phyloP scores from a whole-genome alignment of 1,139 yeast genomes.

The Meyerozyma athensensis region DNA sequence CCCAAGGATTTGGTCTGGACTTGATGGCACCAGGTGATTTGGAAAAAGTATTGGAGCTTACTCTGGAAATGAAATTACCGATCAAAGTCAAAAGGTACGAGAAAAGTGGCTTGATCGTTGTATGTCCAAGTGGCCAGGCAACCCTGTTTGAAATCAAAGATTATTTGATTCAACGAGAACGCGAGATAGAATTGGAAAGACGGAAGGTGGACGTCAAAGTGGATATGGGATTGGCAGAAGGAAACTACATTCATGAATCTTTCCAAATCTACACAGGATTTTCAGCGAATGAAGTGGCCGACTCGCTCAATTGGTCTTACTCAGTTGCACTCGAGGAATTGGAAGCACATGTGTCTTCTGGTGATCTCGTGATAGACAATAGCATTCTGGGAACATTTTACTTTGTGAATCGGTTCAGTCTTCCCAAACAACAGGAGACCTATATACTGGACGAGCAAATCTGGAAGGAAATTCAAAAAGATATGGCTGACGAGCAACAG shows the following conservation, averaged over 20 bases:
- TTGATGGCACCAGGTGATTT: slow-evolving; percentile 31
- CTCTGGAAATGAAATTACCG: slow-evolving; percentile 31
- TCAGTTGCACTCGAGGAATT: slow-evolving; percentile 67
- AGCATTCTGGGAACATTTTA: slow-evolving; percentile 55
- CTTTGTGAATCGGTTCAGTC: slow-evolving; percentile 27
- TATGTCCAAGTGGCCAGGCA: slow-evolving; percentile 21
- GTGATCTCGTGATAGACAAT: slow-evolving; percentile 62
- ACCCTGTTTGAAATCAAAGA: slow-evolving; percentile 15
- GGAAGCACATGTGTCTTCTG: slow-evolving; percentile 52
- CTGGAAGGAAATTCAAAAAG: not conserved
- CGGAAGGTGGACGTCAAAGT: slow-evolving; percentile 19
- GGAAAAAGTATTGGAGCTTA: slow-evolving; percentile 24
- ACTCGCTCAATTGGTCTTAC: slow-evolving; percentile 55
- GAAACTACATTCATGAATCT: slow-evolving; percentile 20
- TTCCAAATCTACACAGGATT: slow-evolving; percentile 28
- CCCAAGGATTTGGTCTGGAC: slow-evolving; percentile 41
- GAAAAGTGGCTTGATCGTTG: slow-evolving; percentile 32
- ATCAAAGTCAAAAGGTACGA: slow-evolving; percentile 27
- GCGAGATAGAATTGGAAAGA: slow-evolving; percentile 22
- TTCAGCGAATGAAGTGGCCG: slow-evolving; percentile 36
- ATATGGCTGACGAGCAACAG: not conserved
- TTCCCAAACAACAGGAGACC: not conserved
- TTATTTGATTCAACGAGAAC: slow-evolving; percentile 22
- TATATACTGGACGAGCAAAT: not conserved
- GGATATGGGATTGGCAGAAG: slow-evolving; percentile 17